These are phyloP conservation scores for Paramyrothecium roridum DNA, from an alignment of 2,329 filamentous ascomycete species.

Conservation along the genomic window DNA sequence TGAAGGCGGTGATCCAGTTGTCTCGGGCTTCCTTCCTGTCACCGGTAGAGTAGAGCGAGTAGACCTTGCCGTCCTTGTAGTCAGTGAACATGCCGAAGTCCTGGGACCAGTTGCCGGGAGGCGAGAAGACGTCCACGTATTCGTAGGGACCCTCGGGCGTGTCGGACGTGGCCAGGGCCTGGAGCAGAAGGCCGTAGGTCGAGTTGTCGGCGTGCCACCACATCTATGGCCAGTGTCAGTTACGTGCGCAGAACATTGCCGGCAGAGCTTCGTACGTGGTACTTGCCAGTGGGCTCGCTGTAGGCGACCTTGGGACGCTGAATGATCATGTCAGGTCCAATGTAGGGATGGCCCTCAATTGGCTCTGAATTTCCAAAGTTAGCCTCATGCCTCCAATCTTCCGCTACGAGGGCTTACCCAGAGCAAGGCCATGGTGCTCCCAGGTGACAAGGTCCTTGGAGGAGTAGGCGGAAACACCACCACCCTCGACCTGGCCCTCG, in stretches of 20 bases:
- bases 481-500: slow-evolving; percentile 55
- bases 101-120: slow-evolving; percentile 61
- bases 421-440: slow-evolving; percentile 52
- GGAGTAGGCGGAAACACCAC: slow-evolving; percentile 58
- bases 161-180: slow-evolving; percentile 52
- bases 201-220: slow-evolving; percentile 61
- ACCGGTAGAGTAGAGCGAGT: slow-evolving; percentile 58
- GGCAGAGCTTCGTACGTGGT: slow-evolving; percentile 43
- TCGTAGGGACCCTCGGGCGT: slow-evolving; percentile 51
- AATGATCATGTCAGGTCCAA: slow-evolving; percentile 54
- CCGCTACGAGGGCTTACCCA: slow-evolving; percentile 33
- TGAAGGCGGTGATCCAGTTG: slow-evolving; percentile 53
- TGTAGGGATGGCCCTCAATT: slow-evolving; percentile 50
- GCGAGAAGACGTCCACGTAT: slow-evolving; percentile 50
- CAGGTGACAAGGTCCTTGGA: slow-evolving; percentile 59
- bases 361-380: slow-evolving; percentile 31
- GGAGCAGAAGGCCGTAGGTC: slow-evolving; percentile 52
- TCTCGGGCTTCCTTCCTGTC: slow-evolving; percentile 52
- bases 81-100: slow-evolving; percentile 61
- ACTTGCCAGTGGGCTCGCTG: slow-evolving; percentile 49
- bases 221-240: slow-evolving; percentile 34
- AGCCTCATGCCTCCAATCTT: neutral
- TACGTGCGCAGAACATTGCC: neutral
- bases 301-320: slow-evolving; percentile 62
- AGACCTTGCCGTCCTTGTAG: slow-evolving; percentile 52